Evolutionary conservation across 1,284 basidiomycete species (phyloP).

Genomic region (Pseudozyma flocculosa): DNA sequence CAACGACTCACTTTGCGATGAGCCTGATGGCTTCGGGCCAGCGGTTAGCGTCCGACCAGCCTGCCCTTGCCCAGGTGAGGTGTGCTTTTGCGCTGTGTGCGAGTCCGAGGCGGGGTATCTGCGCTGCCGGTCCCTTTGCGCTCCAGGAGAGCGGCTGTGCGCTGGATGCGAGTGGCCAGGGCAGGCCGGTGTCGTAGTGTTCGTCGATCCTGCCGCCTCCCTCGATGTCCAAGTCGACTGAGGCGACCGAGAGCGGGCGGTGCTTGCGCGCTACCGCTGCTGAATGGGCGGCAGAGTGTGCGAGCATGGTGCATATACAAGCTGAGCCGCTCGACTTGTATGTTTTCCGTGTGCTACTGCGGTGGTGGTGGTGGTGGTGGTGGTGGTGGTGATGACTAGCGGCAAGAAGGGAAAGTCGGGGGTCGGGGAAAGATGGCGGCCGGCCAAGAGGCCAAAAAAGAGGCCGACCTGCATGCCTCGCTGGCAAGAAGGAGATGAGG

Average conservation of each 20-base stretch:
- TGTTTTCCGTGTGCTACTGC: no score
- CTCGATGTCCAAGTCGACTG: slow-evolving; percentile 54
- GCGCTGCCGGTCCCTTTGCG: slow-evolving; percentile 46
- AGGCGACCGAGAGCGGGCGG: slow-evolving; percentile 18
- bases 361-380: no score
- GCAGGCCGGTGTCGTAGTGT: slow-evolving; percentile 46
- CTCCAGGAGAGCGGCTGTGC: slow-evolving; percentile 34
- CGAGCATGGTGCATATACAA: no score
- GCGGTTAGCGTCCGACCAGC: slow-evolving; percentile 45
- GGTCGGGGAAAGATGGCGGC: no score
- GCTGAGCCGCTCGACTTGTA: no score
- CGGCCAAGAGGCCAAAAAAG: no score
- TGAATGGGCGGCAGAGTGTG: no score
- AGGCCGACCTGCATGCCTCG: no score
- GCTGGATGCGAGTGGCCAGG: slow-evolving; percentile 24
- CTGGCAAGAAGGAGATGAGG: background rate
- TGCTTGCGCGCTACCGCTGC: background rate
- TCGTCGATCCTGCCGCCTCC: slow-evolving; percentile 46
- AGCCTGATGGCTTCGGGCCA: slow-evolving; percentile 37
- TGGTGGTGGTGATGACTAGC: no score
- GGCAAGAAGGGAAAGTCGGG: no score
- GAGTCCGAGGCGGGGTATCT: slow-evolving; percentile 29
- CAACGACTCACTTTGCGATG: slow-evolving; percentile 7
- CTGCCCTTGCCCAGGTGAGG: slow-evolving; percentile 41
- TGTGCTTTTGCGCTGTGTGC: slow-evolving; percentile 31